phyloP scores from a whole-genome alignment of 2,329 filamentous ascomycete genomes.

The Lecanicillium sp. region DNA sequence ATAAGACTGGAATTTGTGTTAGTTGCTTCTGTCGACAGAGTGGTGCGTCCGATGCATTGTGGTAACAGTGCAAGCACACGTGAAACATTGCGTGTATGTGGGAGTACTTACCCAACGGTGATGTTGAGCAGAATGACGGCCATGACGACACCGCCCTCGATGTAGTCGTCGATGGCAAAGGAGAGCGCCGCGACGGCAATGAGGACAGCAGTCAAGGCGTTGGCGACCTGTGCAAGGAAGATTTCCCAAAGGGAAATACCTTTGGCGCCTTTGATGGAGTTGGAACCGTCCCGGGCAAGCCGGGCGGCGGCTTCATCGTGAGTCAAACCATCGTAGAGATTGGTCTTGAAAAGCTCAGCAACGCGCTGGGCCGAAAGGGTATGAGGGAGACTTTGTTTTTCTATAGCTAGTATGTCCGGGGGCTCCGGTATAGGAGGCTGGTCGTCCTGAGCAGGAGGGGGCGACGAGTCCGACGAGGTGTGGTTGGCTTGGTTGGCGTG shows the following conservation, averaged over 20 bases:
- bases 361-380: slow-evolving; percentile 26
- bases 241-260: slow-evolving; percentile 67
- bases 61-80: background rate
- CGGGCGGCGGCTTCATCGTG: slow-evolving; percentile 55
- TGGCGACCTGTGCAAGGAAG: slow-evolving; percentile 68
- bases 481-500: slow-evolving; percentile 24
- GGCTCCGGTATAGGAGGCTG: slow-evolving; percentile 31
- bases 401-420: slow-evolving; percentile 24
- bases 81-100: background rate
- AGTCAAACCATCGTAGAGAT: slow-evolving; percentile 52
- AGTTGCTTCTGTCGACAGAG: no score
- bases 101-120: slow-evolving; percentile 47
- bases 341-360: slow-evolving; percentile 30
- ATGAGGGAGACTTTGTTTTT: slow-evolving; percentile 26
- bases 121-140: slow-evolving; percentile 62
- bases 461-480: slow-evolving; percentile 27
- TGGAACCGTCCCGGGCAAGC: slow-evolving; percentile 57
- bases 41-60: background rate
- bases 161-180: slow-evolving; percentile 56
- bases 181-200: slow-evolving; percentile 65
- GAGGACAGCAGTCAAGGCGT: slow-evolving; percentile 67
- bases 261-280: slow-evolving; percentile 63
- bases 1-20: slow-evolving; percentile 32
- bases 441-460: slow-evolving; percentile 26
- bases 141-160: slow-evolving; percentile 55